Conservation (phyloP, 2,329 filamentous ascomycete species). For the Aspergillus sojae region DNA sequence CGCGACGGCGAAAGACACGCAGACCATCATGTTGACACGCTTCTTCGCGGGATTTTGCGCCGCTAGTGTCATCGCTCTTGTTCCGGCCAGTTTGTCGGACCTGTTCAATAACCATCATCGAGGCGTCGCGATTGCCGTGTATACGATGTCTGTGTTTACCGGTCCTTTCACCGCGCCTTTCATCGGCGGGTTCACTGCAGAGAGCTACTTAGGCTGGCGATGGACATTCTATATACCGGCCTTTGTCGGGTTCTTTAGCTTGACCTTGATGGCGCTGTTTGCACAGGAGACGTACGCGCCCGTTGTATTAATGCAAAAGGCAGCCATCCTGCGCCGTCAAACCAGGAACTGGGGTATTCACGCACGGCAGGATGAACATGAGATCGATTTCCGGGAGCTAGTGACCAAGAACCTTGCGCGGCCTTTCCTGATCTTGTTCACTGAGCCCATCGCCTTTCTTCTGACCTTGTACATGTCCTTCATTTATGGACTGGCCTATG, state of each 20-base stretch:
- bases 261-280: slow-evolving; percentile 40
- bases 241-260: slow-evolving; percentile 53
- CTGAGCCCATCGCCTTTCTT: slow-evolving; percentile 28
- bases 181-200: slow-evolving; percentile 52
- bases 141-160: slow-evolving; percentile 50
- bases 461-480: slow-evolving; percentile 30
- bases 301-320: slow-evolving; percentile 21
- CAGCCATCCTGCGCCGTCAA: slow-evolving; percentile 22
- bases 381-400: slow-evolving; percentile 22
- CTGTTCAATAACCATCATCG: slow-evolving; percentile 51
- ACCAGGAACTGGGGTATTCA: slow-evolving; percentile 27
- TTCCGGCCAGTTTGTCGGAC: slow-evolving; percentile 47
- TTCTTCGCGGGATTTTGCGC: slow-evolving; percentile 51
- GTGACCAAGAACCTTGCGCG: slow-evolving; percentile 25
- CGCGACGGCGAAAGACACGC: slow-evolving; percentile 42
- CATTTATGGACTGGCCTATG: slow-evolving; percentile 26
- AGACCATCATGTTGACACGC: slow-evolving; percentile 42
- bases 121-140: slow-evolving; percentile 47
- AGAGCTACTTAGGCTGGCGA: slow-evolving; percentile 50
- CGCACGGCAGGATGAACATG: slow-evolving; percentile 24
- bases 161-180: slow-evolving; percentile 52
- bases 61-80: slow-evolving; percentile 43
- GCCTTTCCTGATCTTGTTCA: slow-evolving; percentile 24
- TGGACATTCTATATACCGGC: slow-evolving; percentile 53
- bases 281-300: slow-evolving; percentile 58